These are phyloP conservation scores for Syncephalastrum racemosum DNA, from an alignment of 371 early-diverging fungal species.

Conservation along the genomic window DNA sequence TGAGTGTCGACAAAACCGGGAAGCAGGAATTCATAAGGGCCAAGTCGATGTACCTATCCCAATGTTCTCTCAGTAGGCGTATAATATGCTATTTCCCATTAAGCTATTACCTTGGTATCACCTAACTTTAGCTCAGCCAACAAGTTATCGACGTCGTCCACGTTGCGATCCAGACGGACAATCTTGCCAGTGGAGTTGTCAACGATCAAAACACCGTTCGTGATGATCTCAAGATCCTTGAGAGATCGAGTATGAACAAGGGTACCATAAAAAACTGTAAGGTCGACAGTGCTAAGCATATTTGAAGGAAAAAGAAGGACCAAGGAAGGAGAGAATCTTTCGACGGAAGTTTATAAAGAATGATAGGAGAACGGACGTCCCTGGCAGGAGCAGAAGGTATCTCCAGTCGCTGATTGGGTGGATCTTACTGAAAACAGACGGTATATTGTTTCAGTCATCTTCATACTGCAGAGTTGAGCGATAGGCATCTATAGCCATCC, in stretches of 20 bases:
- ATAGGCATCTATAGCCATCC: too few relatives aligned
- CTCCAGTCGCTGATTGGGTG: too few relatives aligned
- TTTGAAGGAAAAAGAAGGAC: too few relatives aligned
- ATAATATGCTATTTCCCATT: background rate
- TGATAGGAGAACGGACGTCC: too few relatives aligned
- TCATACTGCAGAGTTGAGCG: too few relatives aligned
- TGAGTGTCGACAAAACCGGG: constrained; percentile 93
- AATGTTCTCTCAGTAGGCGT: constrained; percentile 14
- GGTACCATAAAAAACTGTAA: constrained; percentile 61
- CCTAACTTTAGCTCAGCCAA: constrained; percentile 14
- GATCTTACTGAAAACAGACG: too few relatives aligned
- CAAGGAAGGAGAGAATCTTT: too few relatives aligned
- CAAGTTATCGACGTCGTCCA: constrained; percentile 27
- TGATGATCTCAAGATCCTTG: constrained; percentile 54
- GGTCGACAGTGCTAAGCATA: too few relatives aligned
- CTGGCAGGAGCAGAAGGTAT: too few relatives aligned
- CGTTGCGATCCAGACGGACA: constrained; percentile 45
- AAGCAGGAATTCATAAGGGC: constrained; percentile 69
- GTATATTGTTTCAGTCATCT: too few relatives aligned
- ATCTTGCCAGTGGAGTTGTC: constrained; percentile 53
- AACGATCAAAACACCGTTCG: constrained; percentile 59
- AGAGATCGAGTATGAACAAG: constrained; percentile 68
- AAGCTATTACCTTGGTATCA: constrained; percentile 11
- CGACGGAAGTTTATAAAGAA: too few relatives aligned
- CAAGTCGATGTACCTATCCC: constrained; percentile 43